Base-by-base conservation (phyloP, 805 yeast genomes). In the Candida chilensis region DNA sequence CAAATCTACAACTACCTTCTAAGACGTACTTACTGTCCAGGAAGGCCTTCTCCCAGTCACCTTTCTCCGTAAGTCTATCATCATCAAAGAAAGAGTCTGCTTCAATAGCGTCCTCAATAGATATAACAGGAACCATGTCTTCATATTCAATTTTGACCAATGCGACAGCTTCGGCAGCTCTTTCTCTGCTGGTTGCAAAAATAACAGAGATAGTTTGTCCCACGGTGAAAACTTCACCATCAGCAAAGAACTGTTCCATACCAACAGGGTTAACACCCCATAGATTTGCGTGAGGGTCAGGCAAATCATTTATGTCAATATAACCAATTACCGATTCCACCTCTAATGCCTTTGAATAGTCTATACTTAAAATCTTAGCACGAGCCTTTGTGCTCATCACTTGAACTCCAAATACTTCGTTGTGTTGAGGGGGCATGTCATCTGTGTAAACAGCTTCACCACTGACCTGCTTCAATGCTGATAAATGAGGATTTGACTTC, bases 361-460 rank as follows among this genome's bases (percentile, higher is more conserved):
- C 69, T 8, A 65, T 49, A n/a, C 57, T 50, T 15, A 49, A 14
- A n/a, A 65, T 40, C 34, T 54, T 60, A 5, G 71, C 72, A 31
- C 54, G 62, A 1, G 71, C 64, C 26, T 52, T 55, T 10, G 62
- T 38, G 3, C 68, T 57, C 42, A 58, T 37, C n/a, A 65, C 61
- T 32, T 61, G 68, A 6, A 57, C 67, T 19, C 59, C 68, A 41
- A 57, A 57, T 1, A 62, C 38, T 39, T 65, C 71, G n/a, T 48
- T 39, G 37, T 53, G 57, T 9, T 44, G 49, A 5, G 64, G 60
- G 3, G 70, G 66, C 14, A 64, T 44, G 35, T 65, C 72, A 35
- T 64, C 70, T 3, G 64, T 52, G 32, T 65, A 65, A 15, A 45
- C 42, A 1, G 71, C 71, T 34, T 64, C 71, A 11, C 72, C 72